These are phyloP conservation scores for Silene conica DNA, from an alignment of 148 eudicot genomes.

Conservation along the genomic window DNA sequence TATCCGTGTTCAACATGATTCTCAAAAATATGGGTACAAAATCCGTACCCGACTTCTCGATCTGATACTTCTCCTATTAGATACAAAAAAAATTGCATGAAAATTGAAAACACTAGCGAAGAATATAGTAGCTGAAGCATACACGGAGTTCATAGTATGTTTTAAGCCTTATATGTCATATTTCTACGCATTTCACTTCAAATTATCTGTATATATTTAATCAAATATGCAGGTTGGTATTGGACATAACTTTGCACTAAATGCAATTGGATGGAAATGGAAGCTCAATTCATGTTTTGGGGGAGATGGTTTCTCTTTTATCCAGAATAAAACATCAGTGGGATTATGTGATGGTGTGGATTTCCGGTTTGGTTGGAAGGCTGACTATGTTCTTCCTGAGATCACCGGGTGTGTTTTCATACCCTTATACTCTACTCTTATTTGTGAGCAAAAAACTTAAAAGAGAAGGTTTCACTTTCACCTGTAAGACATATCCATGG, in stretches of 20 bases:
- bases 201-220: neutral
- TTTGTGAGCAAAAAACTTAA: too few relatives aligned
- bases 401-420: slow-evolving; percentile 60
- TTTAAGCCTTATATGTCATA: neutral
- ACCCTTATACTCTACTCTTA: neutral
- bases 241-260: slow-evolving; percentile 69
- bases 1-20: neutral
- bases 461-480: too few relatives aligned
- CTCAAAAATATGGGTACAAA: neutral
- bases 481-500: too few relatives aligned
- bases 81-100: too few relatives aligned
- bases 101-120: neutral
- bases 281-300: slow-evolving; percentile 87
- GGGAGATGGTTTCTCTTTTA: slow-evolving; percentile 76
- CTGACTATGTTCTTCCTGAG: slow-evolving; percentile 91
- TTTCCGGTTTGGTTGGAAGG: slow-evolving; percentile 95
- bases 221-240: slow-evolving; percentile 64
- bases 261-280: slow-evolving; percentile 86
- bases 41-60: neutral
- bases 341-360: slow-evolving; percentile 82
- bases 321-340: slow-evolving; percentile 74
- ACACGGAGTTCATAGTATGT: neutral
- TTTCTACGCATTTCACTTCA: neutral
- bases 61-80: too few relatives aligned
- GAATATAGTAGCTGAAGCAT: neutral